Percentiles rank a stretch among this genome's conserved stretches.
Evolutionary conservation across 768 basidiomycete genomes (phyloP).

Genomic region (Trametes cinnabarina): DNA sequence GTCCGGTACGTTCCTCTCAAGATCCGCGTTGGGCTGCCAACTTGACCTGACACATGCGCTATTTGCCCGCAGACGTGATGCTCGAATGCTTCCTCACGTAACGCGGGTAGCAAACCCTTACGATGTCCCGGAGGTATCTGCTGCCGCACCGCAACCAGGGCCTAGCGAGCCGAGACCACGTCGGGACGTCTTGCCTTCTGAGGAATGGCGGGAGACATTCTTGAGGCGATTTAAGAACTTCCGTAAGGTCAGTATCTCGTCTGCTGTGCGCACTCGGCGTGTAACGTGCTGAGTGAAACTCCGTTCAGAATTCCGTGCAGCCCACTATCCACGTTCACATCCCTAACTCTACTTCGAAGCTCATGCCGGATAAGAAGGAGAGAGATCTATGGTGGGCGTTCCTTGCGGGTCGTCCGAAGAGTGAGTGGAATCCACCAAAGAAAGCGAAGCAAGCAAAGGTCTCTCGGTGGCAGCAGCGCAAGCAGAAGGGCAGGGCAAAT

Average conservation of each 20-base stretch:
- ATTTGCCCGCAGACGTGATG: slow-evolving; percentile 57
- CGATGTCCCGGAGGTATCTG: slow-evolving; percentile 37
- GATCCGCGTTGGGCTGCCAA: slow-evolving; percentile 4
- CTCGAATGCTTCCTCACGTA: slow-evolving; percentile 59
- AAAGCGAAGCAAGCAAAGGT: slow-evolving; percentile 29
- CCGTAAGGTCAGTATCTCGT: slow-evolving; percentile 57
- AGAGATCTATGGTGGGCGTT: slow-evolving; percentile 82
- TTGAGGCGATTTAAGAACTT: slow-evolving; percentile 63
- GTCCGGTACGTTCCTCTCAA: slow-evolving; percentile 55
- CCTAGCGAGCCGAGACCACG: slow-evolving; percentile 12
- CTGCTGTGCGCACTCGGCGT: background rate
- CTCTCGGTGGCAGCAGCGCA: slow-evolving; percentile 14
- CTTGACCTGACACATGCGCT: slow-evolving; percentile 2
- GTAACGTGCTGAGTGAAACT: background rate
- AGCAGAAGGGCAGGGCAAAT: slow-evolving; percentile 29
- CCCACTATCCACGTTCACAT: slow-evolving; percentile 50
- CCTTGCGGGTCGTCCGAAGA: slow-evolving; percentile 63
- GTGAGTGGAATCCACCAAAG: slow-evolving; percentile 62
- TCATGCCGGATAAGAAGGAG: slow-evolving; percentile 69
- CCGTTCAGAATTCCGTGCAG: slow-evolving; percentile 61
- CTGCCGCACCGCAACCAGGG: slow-evolving; percentile 12
- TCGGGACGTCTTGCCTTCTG: slow-evolving; percentile 48
- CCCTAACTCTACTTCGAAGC: slow-evolving; percentile 31
- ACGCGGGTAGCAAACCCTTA: slow-evolving; percentile 72
- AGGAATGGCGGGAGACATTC: slow-evolving; percentile 64